phyloP scores from a whole-genome alignment of 2,329 filamentous ascomycete species.

The Ophiocordyceps camponoti-floridani region DNA sequence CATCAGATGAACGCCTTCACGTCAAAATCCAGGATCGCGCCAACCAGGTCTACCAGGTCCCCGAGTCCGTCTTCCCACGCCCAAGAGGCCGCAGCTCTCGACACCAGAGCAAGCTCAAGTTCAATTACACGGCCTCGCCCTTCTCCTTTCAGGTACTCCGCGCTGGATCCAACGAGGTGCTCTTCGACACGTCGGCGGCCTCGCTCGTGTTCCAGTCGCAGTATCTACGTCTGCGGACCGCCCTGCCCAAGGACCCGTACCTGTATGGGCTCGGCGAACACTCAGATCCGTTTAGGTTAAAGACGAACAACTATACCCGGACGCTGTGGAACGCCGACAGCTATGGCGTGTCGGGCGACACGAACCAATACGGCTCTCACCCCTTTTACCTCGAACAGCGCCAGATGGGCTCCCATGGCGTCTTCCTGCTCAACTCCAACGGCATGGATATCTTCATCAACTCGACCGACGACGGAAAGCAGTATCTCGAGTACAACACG shows the following conservation, averaged over 20 bases:
- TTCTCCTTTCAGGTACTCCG: conserved; percentile 48
- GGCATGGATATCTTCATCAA: conserved; percentile 56
- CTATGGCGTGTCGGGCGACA: conserved; percentile 39
- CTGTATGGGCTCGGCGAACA: conserved; percentile 70
- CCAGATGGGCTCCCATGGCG: conserved; percentile 40
- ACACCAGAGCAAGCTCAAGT: conserved; percentile 25
- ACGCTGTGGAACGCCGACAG: conserved; percentile 57
- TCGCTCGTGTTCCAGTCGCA: conserved; percentile 60
- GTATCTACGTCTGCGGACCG: conserved; percentile 56
- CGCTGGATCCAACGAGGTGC: conserved; percentile 21
- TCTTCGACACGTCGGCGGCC: conserved; percentile 54
- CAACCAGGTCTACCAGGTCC: conserved; percentile 59
- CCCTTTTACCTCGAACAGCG: conserved; percentile 54
- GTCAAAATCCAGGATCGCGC: conserved; percentile 55
- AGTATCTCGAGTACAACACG: conserved; percentile 68
- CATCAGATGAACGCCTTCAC: conserved; percentile 46
- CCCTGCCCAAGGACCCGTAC: conserved; percentile 47
- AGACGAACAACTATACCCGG: conserved; percentile 41
- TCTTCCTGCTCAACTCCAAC: conserved; percentile 62
- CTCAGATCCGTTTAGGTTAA: conserved; percentile 50
- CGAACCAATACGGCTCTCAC: conserved; percentile 60
- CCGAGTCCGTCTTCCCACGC: conserved; percentile 47
- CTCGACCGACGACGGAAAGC: conserved; percentile 35
- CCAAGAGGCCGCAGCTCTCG: conserved; percentile 10
- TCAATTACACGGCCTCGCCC: conserved; percentile 26